Evolutionary conservation across 805 yeast genomes (phyloP).

Genomic region (Naumovozyma baii): DNA sequence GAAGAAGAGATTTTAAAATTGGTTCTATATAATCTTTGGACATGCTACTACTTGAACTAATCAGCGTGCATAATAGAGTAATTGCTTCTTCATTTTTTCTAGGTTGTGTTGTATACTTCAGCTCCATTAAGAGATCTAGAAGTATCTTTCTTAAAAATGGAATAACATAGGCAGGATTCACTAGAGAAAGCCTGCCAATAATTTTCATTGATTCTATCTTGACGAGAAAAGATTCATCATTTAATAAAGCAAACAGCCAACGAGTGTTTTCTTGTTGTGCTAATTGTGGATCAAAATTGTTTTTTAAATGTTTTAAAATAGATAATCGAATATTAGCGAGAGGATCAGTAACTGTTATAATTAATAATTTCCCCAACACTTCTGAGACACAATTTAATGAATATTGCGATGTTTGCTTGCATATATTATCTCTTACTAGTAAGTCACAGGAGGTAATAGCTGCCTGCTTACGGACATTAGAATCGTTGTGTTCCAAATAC

Average conservation of each 20-base stretch:
- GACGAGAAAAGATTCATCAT: slow-evolving; percentile 77
- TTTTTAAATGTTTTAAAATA: slow-evolving; percentile 60
- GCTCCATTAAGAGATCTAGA: slow-evolving; percentile 70
- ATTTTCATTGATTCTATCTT: slow-evolving; percentile 65
- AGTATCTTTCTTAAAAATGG: slow-evolving; percentile 80
- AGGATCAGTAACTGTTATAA: slow-evolving; percentile 82
- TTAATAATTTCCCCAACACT: slow-evolving; percentile 65
- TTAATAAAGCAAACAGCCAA: slow-evolving; percentile 70
- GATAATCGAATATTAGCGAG: slow-evolving; percentile 71
- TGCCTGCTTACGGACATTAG: slow-evolving; percentile 70
- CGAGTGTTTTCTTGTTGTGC: slow-evolving; percentile 86
- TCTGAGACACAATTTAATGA: slow-evolving; percentile 74
- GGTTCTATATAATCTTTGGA: slow-evolving; percentile 85
- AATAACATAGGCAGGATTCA: slow-evolving; percentile 89
- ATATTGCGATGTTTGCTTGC: slow-evolving; percentile 70
- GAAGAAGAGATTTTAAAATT: slow-evolving; percentile 70
- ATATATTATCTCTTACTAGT: slow-evolving; percentile 67
- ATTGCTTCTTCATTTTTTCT: slow-evolving; percentile 80
- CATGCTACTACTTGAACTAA: slow-evolving; percentile 65
- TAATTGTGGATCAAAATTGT: slow-evolving; percentile 74
- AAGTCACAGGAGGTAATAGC: slow-evolving; percentile 71
- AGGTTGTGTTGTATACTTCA: slow-evolving; percentile 68
- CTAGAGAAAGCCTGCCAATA: slow-evolving; percentile 71
- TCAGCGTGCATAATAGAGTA: slow-evolving; percentile 55
- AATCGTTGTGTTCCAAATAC: slow-evolving; percentile 67